Conservation (phyloP, 2,329 filamentous ascomycete species). For the Pseudopithomyces maydicus region DNA sequence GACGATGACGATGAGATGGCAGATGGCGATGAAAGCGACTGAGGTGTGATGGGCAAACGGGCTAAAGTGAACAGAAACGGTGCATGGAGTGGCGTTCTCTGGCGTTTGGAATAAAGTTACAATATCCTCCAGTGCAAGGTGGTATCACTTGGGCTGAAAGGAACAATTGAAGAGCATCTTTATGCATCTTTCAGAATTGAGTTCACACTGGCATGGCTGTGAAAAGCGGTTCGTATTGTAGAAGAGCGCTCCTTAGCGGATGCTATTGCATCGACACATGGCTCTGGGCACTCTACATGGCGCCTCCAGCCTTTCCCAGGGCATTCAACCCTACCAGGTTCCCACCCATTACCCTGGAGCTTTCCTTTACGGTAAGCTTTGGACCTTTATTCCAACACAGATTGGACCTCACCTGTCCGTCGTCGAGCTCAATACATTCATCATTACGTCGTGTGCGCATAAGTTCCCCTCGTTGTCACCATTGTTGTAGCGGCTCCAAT, state of each 20-base stretch:
- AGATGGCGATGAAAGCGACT: conserved; percentile 60
- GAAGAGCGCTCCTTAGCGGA: neutral
- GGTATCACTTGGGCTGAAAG: neutral
- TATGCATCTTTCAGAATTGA: neutral
- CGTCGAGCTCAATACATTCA: neutral
- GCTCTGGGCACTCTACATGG: neutral
- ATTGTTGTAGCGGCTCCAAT: too few species aligned
- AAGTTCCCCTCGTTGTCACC: neutral
- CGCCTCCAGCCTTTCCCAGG: too few species aligned
- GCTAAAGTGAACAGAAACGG: neutral
- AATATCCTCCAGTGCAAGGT: neutral
- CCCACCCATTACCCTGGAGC: too few species aligned
- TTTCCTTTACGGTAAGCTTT: too few species aligned
- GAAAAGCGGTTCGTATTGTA: neutral
- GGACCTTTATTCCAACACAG: too few species aligned
- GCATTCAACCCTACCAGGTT: too few species aligned
- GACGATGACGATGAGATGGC: conserved; percentile 53
- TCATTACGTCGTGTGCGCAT: neutral
- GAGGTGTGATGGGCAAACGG: conserved; percentile 5
- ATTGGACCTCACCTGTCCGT: too few species aligned
- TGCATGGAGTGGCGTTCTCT: conserved; percentile 38
- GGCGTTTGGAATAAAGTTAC: conserved; percentile 16
- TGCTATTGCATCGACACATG: neutral
- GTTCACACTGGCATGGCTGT: too few species aligned
- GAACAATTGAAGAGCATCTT: neutral